Conservation (phyloP, 768 basidiomycete species). For the Rhodotorula diobovata region DNA sequence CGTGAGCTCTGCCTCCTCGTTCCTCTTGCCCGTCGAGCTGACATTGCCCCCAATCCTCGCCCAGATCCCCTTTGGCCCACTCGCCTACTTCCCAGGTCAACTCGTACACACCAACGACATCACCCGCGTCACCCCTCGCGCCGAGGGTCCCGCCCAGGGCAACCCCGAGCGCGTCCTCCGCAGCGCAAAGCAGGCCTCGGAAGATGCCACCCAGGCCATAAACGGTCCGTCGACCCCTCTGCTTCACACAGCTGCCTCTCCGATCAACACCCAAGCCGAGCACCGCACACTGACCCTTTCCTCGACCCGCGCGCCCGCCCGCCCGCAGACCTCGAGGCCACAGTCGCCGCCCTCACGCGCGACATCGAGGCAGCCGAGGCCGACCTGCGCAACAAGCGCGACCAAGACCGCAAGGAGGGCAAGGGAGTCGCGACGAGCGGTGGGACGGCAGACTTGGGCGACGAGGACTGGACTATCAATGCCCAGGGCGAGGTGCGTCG, state of each 20-base stretch:
- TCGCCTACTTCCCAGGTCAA: conserved; percentile 37
- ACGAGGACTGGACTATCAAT: conserved; percentile 37
- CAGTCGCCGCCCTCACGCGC: background rate
- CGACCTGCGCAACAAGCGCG: background rate
- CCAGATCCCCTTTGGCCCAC: conserved; percentile 37
- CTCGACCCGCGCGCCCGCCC: too few relatives aligned
- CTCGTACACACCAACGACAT: conserved; percentile 41
- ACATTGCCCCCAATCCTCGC: background rate
- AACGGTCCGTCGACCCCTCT: background rate
- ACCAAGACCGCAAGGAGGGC: background rate
- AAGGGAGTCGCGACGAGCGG: background rate
- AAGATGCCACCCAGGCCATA: background rate
- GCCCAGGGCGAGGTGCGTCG: conserved; percentile 32
- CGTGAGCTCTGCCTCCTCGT: background rate
- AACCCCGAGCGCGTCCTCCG: conserved; percentile 1
- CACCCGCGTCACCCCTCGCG: background rate
- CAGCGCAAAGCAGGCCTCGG: conserved; percentile 33
- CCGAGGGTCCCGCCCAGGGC: too few relatives aligned
- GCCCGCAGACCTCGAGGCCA: background rate
- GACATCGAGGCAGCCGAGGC: conserved; percentile 5
- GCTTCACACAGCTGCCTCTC: too few relatives aligned
- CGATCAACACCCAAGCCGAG: too few relatives aligned
- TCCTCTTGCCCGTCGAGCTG: background rate
- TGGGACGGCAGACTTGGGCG: background rate
- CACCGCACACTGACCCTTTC: too few relatives aligned